phyloP scores from a whole-genome alignment of 2,329 filamentous ascomycete species.

The Colletotrichum sp. region DNA sequence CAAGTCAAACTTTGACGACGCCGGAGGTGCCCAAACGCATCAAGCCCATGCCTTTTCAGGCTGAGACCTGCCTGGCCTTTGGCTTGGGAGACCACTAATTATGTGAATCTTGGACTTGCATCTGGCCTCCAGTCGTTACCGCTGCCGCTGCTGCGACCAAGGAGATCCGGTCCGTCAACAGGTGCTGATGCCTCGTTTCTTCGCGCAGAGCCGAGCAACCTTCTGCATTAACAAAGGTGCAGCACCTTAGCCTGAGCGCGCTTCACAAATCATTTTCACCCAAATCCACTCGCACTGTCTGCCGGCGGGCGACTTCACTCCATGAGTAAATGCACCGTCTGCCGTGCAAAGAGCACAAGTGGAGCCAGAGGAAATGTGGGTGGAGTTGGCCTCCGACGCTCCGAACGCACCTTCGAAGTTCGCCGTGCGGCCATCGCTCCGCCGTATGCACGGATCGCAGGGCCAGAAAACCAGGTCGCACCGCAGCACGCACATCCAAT shows the following conservation, averaged over 20 bases:
- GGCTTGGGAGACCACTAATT: neutral
- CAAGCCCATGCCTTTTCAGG: constrained; percentile 2
- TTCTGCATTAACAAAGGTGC: neutral
- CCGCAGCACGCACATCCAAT: neutral
- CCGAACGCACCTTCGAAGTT: neutral
- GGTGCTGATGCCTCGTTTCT: neutral
- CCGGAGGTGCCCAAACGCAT: neutral
- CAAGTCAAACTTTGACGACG: neutral
- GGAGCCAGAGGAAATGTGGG: neutral
- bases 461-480: neutral
- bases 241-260: neutral
- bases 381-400: neutral
- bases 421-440: neutral
- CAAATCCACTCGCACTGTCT: neutral
- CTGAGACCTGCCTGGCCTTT: neutral
- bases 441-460: neutral
- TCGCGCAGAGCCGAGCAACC: neutral
- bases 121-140: neutral
- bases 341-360: neutral
- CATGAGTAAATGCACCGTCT: neutral
- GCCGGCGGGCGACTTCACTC: neutral
- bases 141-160: neutral
- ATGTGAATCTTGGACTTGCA: neutral
- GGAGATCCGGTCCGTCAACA: neutral
- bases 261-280: neutral